A percentile compares a stretch with the other conserved stretches of the same genome.
Evolutionary conservation across 257 asterid species (phyloP).

Genomic region (Ehretia macrophylla): DNA sequence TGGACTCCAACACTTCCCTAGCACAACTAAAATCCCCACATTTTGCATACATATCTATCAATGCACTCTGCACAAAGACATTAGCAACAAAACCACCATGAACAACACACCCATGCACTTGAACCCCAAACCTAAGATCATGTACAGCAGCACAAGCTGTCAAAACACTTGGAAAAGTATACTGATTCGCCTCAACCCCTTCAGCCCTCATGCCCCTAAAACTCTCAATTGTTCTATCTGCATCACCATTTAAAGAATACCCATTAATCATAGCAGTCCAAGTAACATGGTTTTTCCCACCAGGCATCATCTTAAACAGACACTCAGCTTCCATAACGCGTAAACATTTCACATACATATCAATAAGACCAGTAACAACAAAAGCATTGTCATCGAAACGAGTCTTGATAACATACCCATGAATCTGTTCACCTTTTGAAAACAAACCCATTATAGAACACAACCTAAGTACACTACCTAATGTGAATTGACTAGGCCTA

Average conservation of each 20-base stretch:
- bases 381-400: conserved; percentile 48
- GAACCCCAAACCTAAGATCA: conserved; percentile 45
- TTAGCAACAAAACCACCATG: conserved; percentile 69
- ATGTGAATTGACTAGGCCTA: conserved; percentile 54
- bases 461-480: conserved; percentile 65
- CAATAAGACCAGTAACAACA: conserved; percentile 70
- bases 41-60: conserved; percentile 77
- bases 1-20: conserved; percentile 40
- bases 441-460: conserved; percentile 63
- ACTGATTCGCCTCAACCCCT: conserved; percentile 68
- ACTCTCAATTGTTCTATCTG: conserved; percentile 41
- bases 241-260: conserved; percentile 57
- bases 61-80: conserved; percentile 67
- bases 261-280: conserved; percentile 91
- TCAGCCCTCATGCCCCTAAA: conserved; percentile 57
- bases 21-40: conserved; percentile 65
- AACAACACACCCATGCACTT: conserved; percentile 61
- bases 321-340: conserved; percentile 48
- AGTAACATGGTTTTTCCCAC: conserved; percentile 78
- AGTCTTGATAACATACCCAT: conserved; percentile 56
- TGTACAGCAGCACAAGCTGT: conserved; percentile 51
- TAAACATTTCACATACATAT: conserved; percentile 66
- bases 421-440: conserved; percentile 54
- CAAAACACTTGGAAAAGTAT: conserved; percentile 73
- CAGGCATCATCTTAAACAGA: conserved; percentile 38